Base-by-base conservation (phyloP, 2,329 filamentous ascomycete genomes). In the Helminthosporium solani region DNA sequence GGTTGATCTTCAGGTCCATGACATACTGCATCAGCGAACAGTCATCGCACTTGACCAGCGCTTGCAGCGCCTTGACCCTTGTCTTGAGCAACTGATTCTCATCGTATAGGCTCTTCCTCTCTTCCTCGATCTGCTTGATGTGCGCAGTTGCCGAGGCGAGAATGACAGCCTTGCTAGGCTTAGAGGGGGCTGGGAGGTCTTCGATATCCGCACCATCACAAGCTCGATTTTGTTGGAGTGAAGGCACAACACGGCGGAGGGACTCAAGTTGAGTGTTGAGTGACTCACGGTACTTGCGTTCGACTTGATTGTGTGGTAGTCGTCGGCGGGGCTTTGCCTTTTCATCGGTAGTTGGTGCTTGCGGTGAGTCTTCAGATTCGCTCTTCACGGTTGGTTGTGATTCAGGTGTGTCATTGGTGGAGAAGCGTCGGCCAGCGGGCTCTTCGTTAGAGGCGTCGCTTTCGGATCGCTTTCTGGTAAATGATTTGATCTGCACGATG, bases 231-330 rank as follows among this genome's bases (percentile, higher is more conserved):
- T 72, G 68, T 51, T 73, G 70, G 2, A 75, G 64, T 1, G 67
- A 66, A 0, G 72, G 72, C 0, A 75, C 64, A 2, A 72, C 64
- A 31, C 63, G 50, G 28, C 67, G 66, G 7, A 75, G 61, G 0
- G 70, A 70, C 14, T 75, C 73, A 37, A 75, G 68, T 47, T 74
- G 72, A 1, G 71, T 71, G 58, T 75, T 75, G 39, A 75, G 66
- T 3, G 72, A 74, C 41, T 75, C 72, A 42, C 73, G 72, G 54
- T 75, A 75, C 45, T 74, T 71, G 37, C 72, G 70, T 51, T 75
- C 73, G 42, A 75, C 72, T 49, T 75, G 70, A 42, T 74, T 75
- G 60, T 75, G 73, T 9, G 70, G 70, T 15, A 70, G 49, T 33
- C 70, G 63, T 20, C 64, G 61, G 25, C 65, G 65, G 9, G 60